Base-by-base conservation (phyloP, 106 monocot species). In the Vanilla planifolia region DNA sequence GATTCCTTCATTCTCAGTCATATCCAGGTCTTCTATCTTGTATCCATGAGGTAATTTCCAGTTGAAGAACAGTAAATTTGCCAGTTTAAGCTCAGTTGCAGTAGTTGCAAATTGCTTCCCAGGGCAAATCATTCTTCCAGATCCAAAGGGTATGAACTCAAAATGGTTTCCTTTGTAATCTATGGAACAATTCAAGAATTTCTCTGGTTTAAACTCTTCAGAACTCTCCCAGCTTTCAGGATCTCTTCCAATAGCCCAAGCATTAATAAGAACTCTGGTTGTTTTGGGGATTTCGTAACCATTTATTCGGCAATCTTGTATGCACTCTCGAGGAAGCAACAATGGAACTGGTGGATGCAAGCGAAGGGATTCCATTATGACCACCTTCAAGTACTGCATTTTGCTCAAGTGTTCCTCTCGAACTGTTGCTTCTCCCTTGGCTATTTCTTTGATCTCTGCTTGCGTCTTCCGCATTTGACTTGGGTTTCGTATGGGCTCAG, bases 401-500 rank as follows among this genome's bases (percentile, higher is more conserved):
- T 42, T 23, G 8, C 55, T 39, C 10, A 66, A 13, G 0, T 55
- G 41, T 26, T 66, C 66, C 42, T 55, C 40, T 43, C 3, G 27
- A 3, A 66, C 26, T 7, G 43, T 29, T 0, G 15, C 9, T 20
- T 55, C 29, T 3, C 27, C 17, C 4, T 19, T 19, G 23, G 56
- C 29, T 56, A 55, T 56, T 22, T 17, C 45, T 45, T 57, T 56
- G 14, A 67, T 45, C 29, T 67, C 67, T 14, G 56, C 57, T 34
- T 45, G 33, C 6, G 34, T 5, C 32, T 32, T 67, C 27, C 46
- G 43, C 67, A 67, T 58, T 4, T 21, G 21, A 14, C 34, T 16
- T 7, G 58, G 45, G 42, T 67, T 43, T 3, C 45, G 45, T 21
- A 56, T 14, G 23, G 58, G 44, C 41, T 67, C 67, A 44, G 44